A percentile compares a stretch with the other conserved stretches of the same genome.
Conservation (phyloP, 2,329 filamentous ascomycete genomes). For the Clathrospora elynae region DNA sequence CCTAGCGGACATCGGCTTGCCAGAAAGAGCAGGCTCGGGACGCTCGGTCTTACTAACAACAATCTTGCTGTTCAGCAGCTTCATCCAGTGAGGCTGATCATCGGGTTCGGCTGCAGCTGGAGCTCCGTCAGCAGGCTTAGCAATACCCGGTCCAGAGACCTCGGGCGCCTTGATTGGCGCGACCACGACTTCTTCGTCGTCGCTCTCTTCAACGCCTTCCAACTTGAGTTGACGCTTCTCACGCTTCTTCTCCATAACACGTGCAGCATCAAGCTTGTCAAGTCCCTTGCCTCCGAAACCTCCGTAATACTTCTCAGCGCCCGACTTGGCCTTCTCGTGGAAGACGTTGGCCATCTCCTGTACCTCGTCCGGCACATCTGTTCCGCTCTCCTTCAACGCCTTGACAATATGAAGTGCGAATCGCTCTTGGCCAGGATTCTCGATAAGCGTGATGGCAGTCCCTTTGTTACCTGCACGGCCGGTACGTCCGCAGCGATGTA, state of each 20-base stretch:
- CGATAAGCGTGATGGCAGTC: conserved; percentile 92
- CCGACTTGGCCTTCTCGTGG: conserved; percentile 87
- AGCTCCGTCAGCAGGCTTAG: conserved; percentile 31
- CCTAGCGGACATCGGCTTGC: conserved; percentile 64
- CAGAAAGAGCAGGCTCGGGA: conserved; percentile 51
- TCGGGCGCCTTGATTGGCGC: conserved; percentile 64
- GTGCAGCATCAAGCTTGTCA: conserved; percentile 87
- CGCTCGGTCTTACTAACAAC: conserved; percentile 73
- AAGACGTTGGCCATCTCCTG: conserved; percentile 69
- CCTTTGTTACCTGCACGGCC: conserved; percentile 93
- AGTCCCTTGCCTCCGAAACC: conserved; percentile 96
- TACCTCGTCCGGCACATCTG: conserved; percentile 74
- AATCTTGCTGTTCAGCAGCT: conserved; percentile 67
- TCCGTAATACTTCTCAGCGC: conserved; percentile 81
- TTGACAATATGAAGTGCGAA: conserved; percentile 88
- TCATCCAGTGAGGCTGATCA: conserved; percentile 40
- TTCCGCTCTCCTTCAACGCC: conserved; percentile 88
- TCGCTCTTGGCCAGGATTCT: conserved; percentile 87
- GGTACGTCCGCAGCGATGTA: conserved; percentile 90
- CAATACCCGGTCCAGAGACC: conserved; percentile 43
- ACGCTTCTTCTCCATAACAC: conserved; percentile 81
- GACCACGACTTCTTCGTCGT: conserved; percentile 73
- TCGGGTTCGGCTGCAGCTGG: conserved; percentile 21
- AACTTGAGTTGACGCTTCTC: conserved; percentile 79
- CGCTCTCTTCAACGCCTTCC: conserved; percentile 85